Conservation (phyloP, 257 asterid genomes). For the Solanum corneliomulleri region DNA sequence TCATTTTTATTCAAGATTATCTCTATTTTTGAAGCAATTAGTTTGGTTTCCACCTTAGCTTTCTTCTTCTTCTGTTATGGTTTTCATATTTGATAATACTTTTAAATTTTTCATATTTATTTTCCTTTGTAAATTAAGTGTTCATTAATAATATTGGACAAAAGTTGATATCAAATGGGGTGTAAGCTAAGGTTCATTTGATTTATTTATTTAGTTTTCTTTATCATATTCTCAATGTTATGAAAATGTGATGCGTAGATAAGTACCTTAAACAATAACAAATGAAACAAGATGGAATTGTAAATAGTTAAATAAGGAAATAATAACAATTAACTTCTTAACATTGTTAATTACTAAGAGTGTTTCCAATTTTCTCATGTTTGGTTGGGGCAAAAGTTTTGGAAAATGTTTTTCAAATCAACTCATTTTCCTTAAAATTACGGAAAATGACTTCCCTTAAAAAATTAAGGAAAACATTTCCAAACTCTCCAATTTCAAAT, state of each 20-base stretch:
- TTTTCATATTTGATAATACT: constrained; percentile 37
- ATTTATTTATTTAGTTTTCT: background rate
- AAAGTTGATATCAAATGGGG: background rate
- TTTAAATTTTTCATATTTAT: too few species aligned
- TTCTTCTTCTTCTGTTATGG: constrained; percentile 80
- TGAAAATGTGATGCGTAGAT: background rate
- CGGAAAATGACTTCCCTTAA: too few species aligned
- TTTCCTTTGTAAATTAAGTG: background rate
- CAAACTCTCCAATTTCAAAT: too few species aligned
- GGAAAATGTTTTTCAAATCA: too few species aligned
- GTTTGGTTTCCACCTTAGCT: constrained; percentile 41
- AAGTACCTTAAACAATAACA: background rate
- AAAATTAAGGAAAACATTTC: too few species aligned
- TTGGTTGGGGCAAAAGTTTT: too few species aligned
- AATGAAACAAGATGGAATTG: background rate
- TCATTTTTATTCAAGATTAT: constrained; percentile 47
- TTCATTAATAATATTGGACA: background rate
- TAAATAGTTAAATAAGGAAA: background rate
- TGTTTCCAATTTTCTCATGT: too few species aligned
- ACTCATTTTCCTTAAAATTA: too few species aligned
- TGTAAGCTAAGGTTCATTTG: background rate
- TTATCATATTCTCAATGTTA: background rate
- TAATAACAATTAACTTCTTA: background rate
- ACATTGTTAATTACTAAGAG: too few species aligned
- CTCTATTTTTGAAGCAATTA: constrained; percentile 48